Evolutionary conservation across 768 basidiomycete genomes (phyloP), one percentile per base, ranked within the genome.

Genomic region (Pleurotus eryngii): DNA sequence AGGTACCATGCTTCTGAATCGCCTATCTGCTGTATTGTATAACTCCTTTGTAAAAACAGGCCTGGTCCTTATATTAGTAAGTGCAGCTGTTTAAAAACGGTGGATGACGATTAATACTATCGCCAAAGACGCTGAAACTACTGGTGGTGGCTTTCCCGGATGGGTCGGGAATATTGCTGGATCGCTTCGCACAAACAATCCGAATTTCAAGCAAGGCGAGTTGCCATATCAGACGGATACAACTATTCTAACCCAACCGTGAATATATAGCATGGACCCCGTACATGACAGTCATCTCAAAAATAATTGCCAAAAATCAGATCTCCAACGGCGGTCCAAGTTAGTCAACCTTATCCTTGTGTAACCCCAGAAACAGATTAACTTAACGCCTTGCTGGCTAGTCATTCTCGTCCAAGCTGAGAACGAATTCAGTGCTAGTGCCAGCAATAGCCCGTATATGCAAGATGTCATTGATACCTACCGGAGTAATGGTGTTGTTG

Each of bases 271-370:
- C 83, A 2, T 86, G 84, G 84, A 70, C 69, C 17, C 79, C 78
- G 11, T 86, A 86, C 59, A 72, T 84, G 69, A 80, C 77, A 4
- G 67, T 72, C 1, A 72, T 86, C 8, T 72, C 79, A 4, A 72
- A 75, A 51, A 71, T 84, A 35, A 74, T 84, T 30, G 77, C 81
- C 1, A 70, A 66, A 56, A 81, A 85, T 61, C 82, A 86, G 64
- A 79, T 86, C 59, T 78, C 80, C 11, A 77, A 81, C 18, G 85
- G 82, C 8, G 85, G 85, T 4, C 83, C 84, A 18, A 78, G 84
- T 74, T 72, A 55, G 70, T 65, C 38, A 60, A 56, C 46, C 58
- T 55, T 37, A 8, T 12, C 48, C 26, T 24, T 53, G 17, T 20
- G 37, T 45, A 20, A 39, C 24, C 26, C 1, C 18, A 11, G 11